Base-by-base conservation (phyloP, 1,139 yeast species). In the Komagataea norvegica region DNA sequence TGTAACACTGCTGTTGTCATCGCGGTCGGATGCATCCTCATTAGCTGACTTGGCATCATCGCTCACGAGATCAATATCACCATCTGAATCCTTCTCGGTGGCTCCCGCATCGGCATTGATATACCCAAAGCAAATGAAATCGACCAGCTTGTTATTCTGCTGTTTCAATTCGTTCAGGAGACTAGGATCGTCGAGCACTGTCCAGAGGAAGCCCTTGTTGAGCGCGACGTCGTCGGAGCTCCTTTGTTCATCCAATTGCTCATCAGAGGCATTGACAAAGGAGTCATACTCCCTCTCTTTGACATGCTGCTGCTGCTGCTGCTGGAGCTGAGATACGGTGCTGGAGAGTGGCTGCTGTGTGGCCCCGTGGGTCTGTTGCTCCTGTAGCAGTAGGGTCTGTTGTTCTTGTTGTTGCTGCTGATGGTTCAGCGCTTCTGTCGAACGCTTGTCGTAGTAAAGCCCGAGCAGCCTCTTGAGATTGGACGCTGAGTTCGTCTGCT, bases 161-260 rank as follows among this genome's bases (percentile, higher is more conserved):
- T 66, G 62, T 21, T 59, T 55, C 38, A 82, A 60, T 47, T 71
- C 77, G 51, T 75, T 74, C 43, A 81, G 58, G 34, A 77, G 65
- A 19, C 63, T 67, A 1, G 75, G 63, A 32, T 78, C 78, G 46
- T 78, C 83, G 73, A 81, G 72, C n/a, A 81, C 73, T 1, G 78
- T 70, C 55, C 79, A 86, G 3, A 87, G 79, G 35, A 80, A 69
- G 2, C 52, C 73, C 62, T 46, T 78, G 63, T 39, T 72, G 57
- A 49, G 70, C 63, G 33, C 60, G 61, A 51, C 70, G 76, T 38
- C 70, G 20, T 22, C 28, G 8, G 16, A 20, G 10, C 16, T 10
- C 8, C 24, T 29, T 68, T 50, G 57, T 16, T 48, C 44, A 9
- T 51, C 55, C 10, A 49, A 48, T 5, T 51, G 54, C 6, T 51